These are phyloP conservation scores for Candida insectorum DNA, from an alignment of 805 yeast species.

Conservation along the genomic window DNA sequence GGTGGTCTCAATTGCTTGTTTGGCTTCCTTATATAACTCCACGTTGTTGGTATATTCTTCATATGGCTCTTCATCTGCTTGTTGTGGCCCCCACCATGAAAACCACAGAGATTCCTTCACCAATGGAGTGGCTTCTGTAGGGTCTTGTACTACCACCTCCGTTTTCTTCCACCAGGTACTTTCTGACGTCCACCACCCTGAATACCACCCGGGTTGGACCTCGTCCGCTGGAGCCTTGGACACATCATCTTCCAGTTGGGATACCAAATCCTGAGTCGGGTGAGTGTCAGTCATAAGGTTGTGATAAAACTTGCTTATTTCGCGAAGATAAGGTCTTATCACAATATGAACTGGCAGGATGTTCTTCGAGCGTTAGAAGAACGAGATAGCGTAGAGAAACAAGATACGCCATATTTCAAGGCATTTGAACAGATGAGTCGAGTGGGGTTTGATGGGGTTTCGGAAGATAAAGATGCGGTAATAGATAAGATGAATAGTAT, in stretches of 20 bases:
- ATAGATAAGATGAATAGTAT: constrained; percentile 9
- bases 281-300: no score
- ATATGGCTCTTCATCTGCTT: constrained; percentile 13
- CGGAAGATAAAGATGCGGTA: no score
- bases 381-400: constrained; percentile 32
- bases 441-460: background rate
- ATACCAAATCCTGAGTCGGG: no score
- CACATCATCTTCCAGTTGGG: no score
- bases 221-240: no score
- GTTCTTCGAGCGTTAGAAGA: constrained; percentile 22
- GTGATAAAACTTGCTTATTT: no score
- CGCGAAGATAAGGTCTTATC: no score
- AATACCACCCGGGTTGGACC: no score
- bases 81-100: constrained; percentile 21
- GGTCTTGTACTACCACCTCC: no score
- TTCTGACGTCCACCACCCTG: no score
- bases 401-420: constrained; percentile 25
- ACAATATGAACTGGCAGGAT: no score
- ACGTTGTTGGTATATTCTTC: constrained; percentile 20
- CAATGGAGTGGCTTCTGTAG: constrained; percentile 7
- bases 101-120: constrained; percentile 16
- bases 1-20: constrained; percentile 28
- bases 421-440: constrained; percentile 30
- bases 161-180: no score
- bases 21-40: constrained; percentile 29